Evolutionary conservation across 371 early-diverging fungal species (phyloP).

Genomic region (Mucor irregularis): DNA sequence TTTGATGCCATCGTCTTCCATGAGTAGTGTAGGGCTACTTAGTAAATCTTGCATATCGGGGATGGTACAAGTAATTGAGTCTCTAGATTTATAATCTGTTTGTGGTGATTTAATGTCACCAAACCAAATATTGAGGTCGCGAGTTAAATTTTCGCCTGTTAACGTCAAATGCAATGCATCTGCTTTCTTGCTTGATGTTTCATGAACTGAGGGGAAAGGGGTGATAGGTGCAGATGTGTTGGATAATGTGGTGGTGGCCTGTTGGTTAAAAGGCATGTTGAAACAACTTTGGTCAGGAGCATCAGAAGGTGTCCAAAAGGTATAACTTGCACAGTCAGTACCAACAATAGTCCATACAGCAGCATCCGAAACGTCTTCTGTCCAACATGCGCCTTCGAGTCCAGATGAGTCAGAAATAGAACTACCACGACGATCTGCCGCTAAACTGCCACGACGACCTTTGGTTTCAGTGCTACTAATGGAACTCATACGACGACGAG

Average conservation of each 20-base stretch:
- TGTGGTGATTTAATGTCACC: constrained; percentile 57
- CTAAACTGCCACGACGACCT: constrained; percentile 14
- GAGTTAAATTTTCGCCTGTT: constrained; percentile 65
- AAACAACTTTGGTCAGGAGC: constrained; percentile 8
- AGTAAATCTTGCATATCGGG: constrained; percentile 36
- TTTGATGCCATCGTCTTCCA: constrained; percentile 28
- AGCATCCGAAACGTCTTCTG: constrained; percentile 83
- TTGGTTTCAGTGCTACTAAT: constrained; percentile 18
- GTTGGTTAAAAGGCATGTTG: constrained; percentile 9
- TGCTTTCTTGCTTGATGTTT: constrained; percentile 10
- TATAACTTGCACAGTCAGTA: constrained; percentile 77
- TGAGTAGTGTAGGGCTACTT: constrained; percentile 23
- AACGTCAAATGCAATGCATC: constrained; percentile 33
- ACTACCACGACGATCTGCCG: constrained; percentile 21
- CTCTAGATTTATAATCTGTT: constrained; percentile 56
- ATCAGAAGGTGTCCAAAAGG: constrained; percentile 62
- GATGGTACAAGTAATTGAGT: constrained; percentile 45
- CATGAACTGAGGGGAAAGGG: constrained; percentile 35
- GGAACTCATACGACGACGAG: constrained; percentile 17
- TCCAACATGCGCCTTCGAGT: constrained; percentile 62
- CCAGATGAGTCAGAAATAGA: constrained; percentile 15
- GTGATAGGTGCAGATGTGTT: constrained; percentile 21
- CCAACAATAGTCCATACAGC: constrained; percentile 91
- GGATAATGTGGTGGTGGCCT: constrained; percentile 11
- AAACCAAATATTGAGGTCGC: constrained; percentile 72